A percentile compares a stretch with the other conserved stretches of the same genome.
Conservation (phyloP, 2,329 filamentous ascomycete genomes). For the Aspergillus sp. region DNA sequence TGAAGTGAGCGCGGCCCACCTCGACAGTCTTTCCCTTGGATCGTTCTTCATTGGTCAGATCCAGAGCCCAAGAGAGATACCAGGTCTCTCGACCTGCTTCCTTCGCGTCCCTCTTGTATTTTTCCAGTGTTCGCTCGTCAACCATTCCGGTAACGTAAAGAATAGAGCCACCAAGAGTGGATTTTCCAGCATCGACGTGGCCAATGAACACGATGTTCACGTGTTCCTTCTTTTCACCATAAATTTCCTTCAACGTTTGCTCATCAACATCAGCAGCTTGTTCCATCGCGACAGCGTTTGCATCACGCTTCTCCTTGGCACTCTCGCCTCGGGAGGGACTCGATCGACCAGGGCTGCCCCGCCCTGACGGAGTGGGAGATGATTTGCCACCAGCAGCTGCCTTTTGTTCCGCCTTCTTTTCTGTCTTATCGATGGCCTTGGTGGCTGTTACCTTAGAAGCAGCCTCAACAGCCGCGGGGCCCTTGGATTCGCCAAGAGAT, state of each 20-base stretch:
- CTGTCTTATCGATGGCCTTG: slow-evolving; percentile 91
- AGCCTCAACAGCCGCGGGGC: slow-evolving; percentile 59
- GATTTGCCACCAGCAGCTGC: slow-evolving; percentile 66
- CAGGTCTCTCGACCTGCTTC: slow-evolving; percentile 95
- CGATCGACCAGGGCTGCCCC: slow-evolving; percentile 74
- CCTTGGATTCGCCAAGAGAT: slow-evolving; percentile 49
- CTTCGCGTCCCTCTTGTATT: slow-evolving; percentile 96
- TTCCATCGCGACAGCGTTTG: slow-evolving; percentile 81
- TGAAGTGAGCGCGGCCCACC: slow-evolving; percentile 92
- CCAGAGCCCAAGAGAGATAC: slow-evolving; percentile 98
- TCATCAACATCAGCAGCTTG: slow-evolving; percentile 79
- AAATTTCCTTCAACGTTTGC: slow-evolving; percentile 87
- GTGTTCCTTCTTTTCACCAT: slow-evolving; percentile 73
- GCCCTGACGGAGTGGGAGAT: slow-evolving; percentile 79
- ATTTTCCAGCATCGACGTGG: slow-evolving; percentile 98
- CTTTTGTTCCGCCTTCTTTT: slow-evolving; percentile 58
- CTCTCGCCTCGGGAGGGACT: slow-evolving; percentile 67
- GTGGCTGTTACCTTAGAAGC: slow-evolving; percentile 78
- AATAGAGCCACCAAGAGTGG: slow-evolving; percentile 89
- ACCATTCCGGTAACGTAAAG: slow-evolving; percentile 96
- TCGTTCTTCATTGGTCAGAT: slow-evolving; percentile 94
- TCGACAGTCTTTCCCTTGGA: slow-evolving; percentile 98
- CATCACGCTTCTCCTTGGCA: slow-evolving; percentile 63
- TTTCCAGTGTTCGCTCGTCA: slow-evolving; percentile 97
- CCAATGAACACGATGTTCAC: slow-evolving; percentile 98